Evolutionary conservation across 306 rosid species (phyloP).

Genomic region (Astragalus glycyphyllos): DNA sequence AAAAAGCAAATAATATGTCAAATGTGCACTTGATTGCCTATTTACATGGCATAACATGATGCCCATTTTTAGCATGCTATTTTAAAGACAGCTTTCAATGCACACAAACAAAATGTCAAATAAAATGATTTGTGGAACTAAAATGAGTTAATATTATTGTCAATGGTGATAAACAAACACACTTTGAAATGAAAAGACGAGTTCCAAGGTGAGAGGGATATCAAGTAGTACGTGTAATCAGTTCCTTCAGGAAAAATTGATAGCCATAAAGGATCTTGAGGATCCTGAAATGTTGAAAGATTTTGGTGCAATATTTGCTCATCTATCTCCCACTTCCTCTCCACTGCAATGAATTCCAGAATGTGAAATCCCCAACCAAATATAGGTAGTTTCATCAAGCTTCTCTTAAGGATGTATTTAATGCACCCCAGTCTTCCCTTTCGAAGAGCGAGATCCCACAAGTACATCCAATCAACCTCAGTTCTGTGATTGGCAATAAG

Average conservation of each 20-base stretch:
- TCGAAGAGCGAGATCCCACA: conserved; percentile 92
- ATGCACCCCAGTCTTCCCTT: conserved; percentile 80
- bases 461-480: conserved; percentile 99
- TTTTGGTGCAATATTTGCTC: conserved; percentile 59
- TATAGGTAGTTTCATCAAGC: conserved; percentile 92
- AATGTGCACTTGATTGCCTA: neutral
- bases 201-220: conserved; percentile 42
- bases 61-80: conserved; percentile 34
- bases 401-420: conserved; percentile 89
- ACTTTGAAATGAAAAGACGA: conserved; percentile 21
- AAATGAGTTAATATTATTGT: conserved; percentile 10
- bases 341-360: conserved; percentile 92
- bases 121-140: conserved; percentile 16
- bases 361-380: conserved; percentile 97
- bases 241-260: conserved; percentile 98
- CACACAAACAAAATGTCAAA: conserved; percentile 24
- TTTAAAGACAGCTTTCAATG: conserved; percentile 34
- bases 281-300: conserved; percentile 69
- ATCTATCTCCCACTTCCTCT: conserved; percentile 92
- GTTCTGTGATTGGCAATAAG: conserved; percentile 91
- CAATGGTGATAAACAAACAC: conserved; percentile 25
- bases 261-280: conserved; percentile 83
- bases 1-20: conserved; percentile 40
- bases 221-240: conserved; percentile 73
- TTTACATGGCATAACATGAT: conserved; percentile 19